Evolutionary conservation across 2,329 filamentous ascomycete genomes (phyloP), one percentile per base, ranked within the genome.

Genomic region (Fusarium sulawesiense): DNA sequence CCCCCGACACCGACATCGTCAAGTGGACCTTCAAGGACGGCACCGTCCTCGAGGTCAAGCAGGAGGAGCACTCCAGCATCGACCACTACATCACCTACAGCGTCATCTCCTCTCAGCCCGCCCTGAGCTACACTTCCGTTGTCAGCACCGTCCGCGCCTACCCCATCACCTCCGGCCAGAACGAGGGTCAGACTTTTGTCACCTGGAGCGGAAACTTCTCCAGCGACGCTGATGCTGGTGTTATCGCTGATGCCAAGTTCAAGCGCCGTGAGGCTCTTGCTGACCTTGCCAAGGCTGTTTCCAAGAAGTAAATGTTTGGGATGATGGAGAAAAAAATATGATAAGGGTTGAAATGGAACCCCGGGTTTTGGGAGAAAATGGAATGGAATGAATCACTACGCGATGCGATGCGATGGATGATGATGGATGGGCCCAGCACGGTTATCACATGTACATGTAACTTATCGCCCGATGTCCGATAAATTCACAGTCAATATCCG

Each of bases 51-150:
- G 89, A 92, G 78, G 88, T 93, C 72, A 92, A 92, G 87, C 89
- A 91, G 82, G 91, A 93, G 80, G 91, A 92, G 83, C 90, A 92
- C 81, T 91, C 88, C 88, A 86, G 85, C 69, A 90, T 92, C 83
- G 88, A 92, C 78, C 90, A 92, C 83, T 92, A 85, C 84, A 91
- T 93, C 80, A 92, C 90, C 64, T 93, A 92, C 85, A 89, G 86
- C 68, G 83, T 92, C 81, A 92, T 93, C 81, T 86, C 88, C 12
- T 85, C 89, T 27, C 83, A 88, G 79, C 90, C 90, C 12, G 86
- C 88, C 68, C 83, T 92, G 60, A 85, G 83, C 64, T 92, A 92
- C 82, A 89, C 88, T 50, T 87, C 85, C 48, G 89, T 90, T 56
- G 82, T 92, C 71, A 90, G 87, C 81, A 92, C 89, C 51, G 86